Base-by-base conservation (phyloP, 1,284 basidiomycete species). In the Cryptococcus floricola region DNA sequence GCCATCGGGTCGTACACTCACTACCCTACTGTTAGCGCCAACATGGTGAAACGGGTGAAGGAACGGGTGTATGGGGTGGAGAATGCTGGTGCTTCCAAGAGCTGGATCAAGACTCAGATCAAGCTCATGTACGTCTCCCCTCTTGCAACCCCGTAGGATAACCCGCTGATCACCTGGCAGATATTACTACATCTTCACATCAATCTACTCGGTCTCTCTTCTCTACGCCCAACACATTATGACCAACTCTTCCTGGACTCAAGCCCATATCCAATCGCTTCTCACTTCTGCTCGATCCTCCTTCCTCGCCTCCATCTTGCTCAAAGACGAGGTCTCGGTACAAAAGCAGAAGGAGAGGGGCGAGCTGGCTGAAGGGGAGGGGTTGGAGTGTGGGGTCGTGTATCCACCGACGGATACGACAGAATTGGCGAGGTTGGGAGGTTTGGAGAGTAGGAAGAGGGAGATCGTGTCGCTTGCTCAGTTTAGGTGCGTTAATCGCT, bases 221-320 rank as follows among this genome's bases (percentile, higher is more conserved):
- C 81, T 84, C 25, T 82, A 82, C 50, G 86, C 91, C 1, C 84
- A 85, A 57, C 67, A 74, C 31, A 61, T 91, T 48, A 93, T 96
- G 87, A 92, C 87, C 62, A 98, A 98, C 76, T 96, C 92, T 1
- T 87, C 88, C 0, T 98, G 96, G 95, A 98, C 96, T 1, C 85
- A 86, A 64, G 83, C 82, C 41, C 96, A 98, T 69, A 80, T 98
- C 61, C 82, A 88, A 64, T 79, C 82, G 2, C 84, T 94, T 47
- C 77, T 94, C 14, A 76, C 42, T 5, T 52, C 57, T 2, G 74
- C 55, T 8, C 59, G 65, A 27, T 41, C 19, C 8, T 66, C 68
- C 2, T 52, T 60, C 7, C 50, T 69, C 4, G 68, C 69, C 1
- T 58, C 59, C 31, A 14, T 76, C 5, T 46, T 77, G 7, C 58